Evolutionary conservation across 495 filamentous ascomycete genomes (phyloP).

Genomic region (Oidiodendron maius): DNA sequence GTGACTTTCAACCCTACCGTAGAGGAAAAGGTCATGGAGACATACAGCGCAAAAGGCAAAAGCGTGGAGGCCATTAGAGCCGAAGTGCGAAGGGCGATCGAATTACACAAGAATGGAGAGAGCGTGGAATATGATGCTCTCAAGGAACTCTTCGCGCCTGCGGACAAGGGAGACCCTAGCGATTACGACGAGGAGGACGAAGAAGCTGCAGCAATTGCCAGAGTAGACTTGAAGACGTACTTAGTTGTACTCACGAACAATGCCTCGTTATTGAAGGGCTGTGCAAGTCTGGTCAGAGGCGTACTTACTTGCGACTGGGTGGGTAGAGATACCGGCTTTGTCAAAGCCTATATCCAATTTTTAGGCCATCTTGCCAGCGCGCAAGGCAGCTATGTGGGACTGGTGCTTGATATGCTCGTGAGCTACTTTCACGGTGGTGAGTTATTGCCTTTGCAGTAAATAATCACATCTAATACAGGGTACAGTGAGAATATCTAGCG

Average conservation of each 20-base stretch:
- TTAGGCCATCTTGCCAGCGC: constrained; percentile 75
- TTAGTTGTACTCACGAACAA: constrained; percentile 72
- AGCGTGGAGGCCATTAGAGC: constrained; percentile 51
- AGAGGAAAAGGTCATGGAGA: constrained; percentile 51
- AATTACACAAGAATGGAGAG: constrained; percentile 59
- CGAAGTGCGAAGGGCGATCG: constrained; percentile 69
- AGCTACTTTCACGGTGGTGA: constrained; percentile 59
- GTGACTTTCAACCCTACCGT: constrained; percentile 75
- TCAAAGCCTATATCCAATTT: constrained; percentile 73
- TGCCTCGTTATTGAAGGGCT: constrained; percentile 64
- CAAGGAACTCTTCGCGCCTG: constrained; percentile 58
- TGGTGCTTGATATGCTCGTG: constrained; percentile 73
- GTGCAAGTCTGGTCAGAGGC: constrained; percentile 65
- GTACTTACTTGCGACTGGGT: constrained; percentile 78
- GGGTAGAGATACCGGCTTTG: constrained; percentile 73
- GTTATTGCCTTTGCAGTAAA: background rate
- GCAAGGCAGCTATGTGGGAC: constrained; percentile 58
- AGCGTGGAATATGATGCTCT: constrained; percentile 67
- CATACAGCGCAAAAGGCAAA: constrained; percentile 27
- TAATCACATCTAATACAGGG: constrained; percentile 4
- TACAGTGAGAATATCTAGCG: constrained; percentile 34
- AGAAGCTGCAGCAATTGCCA: constrained; percentile 36
- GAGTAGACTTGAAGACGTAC: constrained; percentile 59
- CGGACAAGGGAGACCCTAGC: constrained; percentile 30
- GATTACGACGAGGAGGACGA: constrained; percentile 31